phyloP scores from a whole-genome alignment of 2,329 filamentous ascomycete species.

The Pseudogymnoascus sp. region DNA sequence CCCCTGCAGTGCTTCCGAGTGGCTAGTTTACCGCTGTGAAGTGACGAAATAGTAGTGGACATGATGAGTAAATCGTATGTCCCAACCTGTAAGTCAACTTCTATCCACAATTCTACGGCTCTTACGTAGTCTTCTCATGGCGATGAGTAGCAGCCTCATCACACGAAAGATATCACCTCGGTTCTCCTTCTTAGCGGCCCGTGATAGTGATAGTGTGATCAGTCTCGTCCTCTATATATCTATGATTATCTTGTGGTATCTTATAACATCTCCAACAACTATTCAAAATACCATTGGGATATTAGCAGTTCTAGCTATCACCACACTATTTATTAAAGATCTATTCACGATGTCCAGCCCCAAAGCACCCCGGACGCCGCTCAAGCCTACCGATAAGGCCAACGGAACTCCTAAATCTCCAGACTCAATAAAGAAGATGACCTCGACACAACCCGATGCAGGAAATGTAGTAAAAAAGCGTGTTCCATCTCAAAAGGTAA shows the following conservation, averaged over 20 bases:
- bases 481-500: neutral
- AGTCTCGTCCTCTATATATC: neutral
- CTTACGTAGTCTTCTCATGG: neutral
- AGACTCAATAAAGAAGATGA: constrained; percentile 22
- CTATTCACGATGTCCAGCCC: neutral
- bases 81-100: neutral
- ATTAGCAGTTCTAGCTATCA: neutral
- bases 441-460: constrained; percentile 16
- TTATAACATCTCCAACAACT: neutral
- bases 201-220: neutral
- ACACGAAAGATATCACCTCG: neutral
- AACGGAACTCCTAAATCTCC: constrained; percentile 17
- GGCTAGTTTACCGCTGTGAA: neutral
- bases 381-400: neutral
- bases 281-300: neutral
- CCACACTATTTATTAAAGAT: neutral
- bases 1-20: neutral
- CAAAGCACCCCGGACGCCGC: neutral
- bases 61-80: neutral
- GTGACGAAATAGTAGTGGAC: neutral
- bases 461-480: neutral
- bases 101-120: neutral
- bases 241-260: neutral
- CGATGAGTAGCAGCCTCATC: neutral
- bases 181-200: neutral